A percentile compares a stretch with the other conserved stretches of the same genome.
Evolutionary conservation across 2,329 filamentous ascomycete genomes (phyloP).

Genomic region (Macroventuria anomochaeta): DNA sequence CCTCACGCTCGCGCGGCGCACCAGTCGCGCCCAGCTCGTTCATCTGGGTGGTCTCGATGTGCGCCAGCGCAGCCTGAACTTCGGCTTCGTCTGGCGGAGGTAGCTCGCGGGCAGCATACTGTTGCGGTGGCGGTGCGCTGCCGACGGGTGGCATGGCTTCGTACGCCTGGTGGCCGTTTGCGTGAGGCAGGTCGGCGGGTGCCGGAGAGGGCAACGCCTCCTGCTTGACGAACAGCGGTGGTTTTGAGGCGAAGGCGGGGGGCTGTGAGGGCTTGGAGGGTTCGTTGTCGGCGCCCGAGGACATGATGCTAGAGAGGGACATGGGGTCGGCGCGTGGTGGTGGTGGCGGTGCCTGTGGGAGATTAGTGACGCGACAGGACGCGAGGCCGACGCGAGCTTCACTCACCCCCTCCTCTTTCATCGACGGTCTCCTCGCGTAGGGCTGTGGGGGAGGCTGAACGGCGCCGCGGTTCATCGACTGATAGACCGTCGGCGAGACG

Average conservation of each 20-base stretch:
- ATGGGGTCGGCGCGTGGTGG: constrained; percentile 83
- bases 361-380: constrained; percentile 26
- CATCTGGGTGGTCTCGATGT: constrained; percentile 63
- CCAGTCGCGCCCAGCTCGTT: constrained; percentile 63
- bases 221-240: constrained; percentile 44
- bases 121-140: constrained; percentile 23
- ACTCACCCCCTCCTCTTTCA: constrained; percentile 49
- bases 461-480: constrained; percentile 41
- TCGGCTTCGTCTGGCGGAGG: constrained; percentile 63
- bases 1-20: constrained; percentile 60
- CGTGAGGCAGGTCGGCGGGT: constrained; percentile 32
- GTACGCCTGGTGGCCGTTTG: constrained; percentile 30
- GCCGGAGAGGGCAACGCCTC: constrained; percentile 42
- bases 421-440: constrained; percentile 40
- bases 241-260: constrained; percentile 35
- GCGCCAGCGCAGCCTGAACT: constrained; percentile 70
- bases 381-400: constrained; percentile 6
- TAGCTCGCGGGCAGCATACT: constrained; percentile 35
- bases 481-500: constrained; percentile 47
- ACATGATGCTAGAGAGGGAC: constrained; percentile 95
- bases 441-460: constrained; percentile 45
- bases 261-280: constrained; percentile 58
- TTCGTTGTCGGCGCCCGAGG: constrained; percentile 78
- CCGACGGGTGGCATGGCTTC: constrained; percentile 34
- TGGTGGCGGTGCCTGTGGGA: constrained; percentile 64